phyloP scores from a whole-genome alignment of 495 filamentous ascomycete genomes.

The Parathielavia appendiculata region DNA sequence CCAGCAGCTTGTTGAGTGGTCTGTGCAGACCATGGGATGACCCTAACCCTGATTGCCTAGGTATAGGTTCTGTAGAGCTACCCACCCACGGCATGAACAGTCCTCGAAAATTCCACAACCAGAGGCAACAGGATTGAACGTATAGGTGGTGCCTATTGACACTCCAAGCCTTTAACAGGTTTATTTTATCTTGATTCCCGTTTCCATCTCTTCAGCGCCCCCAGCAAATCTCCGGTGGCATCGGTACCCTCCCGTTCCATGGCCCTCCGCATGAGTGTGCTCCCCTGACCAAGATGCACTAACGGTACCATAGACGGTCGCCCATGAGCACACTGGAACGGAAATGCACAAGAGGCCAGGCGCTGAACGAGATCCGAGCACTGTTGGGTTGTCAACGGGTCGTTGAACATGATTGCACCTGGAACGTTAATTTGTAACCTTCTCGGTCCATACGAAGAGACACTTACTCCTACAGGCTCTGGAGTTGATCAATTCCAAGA shows the following conservation, averaged over 20 bases:
- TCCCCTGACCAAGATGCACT: constrained; percentile 47
- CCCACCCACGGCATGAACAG: too few species aligned
- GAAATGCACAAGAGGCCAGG: constrained; percentile 68
- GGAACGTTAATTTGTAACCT: neutral
- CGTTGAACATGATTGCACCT: constrained; percentile 95
- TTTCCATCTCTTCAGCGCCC: constrained; percentile 16
- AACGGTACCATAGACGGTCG: constrained; percentile 73
- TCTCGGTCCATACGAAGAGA: neutral
- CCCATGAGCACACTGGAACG: constrained; percentile 91
- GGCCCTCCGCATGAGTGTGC: neutral
- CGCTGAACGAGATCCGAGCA: constrained; percentile 58
- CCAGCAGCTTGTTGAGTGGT: neutral
- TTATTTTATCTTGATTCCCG: neutral
- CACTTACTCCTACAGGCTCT: constrained; percentile 70
- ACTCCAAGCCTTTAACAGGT: too few species aligned
- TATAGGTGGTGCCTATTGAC: too few species aligned
- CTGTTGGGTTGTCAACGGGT: constrained; percentile 58
- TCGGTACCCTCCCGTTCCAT: neutral
- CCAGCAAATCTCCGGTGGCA: constrained; percentile 2
- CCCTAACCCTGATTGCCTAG: constrained; percentile 18
- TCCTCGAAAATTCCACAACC: too few species aligned
- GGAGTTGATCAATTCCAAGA: constrained; percentile 86
- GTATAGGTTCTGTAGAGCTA: too few species aligned
- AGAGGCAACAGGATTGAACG: too few species aligned
- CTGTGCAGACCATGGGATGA: neutral